Percentiles rank a stretch among this genome's conserved stretches.
phyloP scores from a whole-genome alignment of 805 yeast genomes.

The Saccharomyces cerevisiae region DNA sequence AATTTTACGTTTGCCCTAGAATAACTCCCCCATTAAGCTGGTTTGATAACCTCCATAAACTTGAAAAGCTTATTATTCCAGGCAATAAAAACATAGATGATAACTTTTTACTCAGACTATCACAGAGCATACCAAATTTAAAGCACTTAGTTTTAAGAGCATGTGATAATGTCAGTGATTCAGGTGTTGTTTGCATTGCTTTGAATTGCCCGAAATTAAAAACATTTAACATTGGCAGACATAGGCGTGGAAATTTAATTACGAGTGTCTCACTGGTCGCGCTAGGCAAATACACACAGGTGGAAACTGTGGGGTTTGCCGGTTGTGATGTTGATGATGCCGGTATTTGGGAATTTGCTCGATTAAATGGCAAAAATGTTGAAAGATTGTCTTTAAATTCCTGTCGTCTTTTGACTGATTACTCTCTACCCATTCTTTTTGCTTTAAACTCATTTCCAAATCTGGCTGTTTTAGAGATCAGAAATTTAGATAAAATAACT shows the following conservation, averaged over 20 bases:
- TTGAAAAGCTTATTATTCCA: slow-evolving; percentile 49
- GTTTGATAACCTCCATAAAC: slow-evolving; percentile 32
- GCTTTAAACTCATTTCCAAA: slow-evolving; percentile 42
- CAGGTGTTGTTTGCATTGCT: slow-evolving; percentile 64
- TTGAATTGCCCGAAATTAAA: slow-evolving; percentile 47
- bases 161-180: slow-evolving; percentile 69
- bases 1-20: slow-evolving; percentile 75
- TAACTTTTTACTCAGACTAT: slow-evolving; percentile 42
- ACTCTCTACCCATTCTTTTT: slow-evolving; percentile 45
- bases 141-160: slow-evolving; percentile 71
- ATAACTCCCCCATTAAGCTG: slow-evolving; percentile 47
- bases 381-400: slow-evolving; percentile 68
- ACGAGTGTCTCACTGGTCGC: slow-evolving; percentile 61
- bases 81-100: slow-evolving; percentile 64
- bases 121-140: slow-evolving; percentile 49
- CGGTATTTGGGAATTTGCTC: slow-evolving; percentile 72
- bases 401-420: slow-evolving; percentile 53
- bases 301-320: slow-evolving; percentile 75
- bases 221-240: slow-evolving; percentile 74
- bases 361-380: slow-evolving; percentile 40
- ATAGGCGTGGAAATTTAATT: slow-evolving; percentile 53
- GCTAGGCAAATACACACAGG: slow-evolving; percentile 47
- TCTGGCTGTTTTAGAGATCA: slow-evolving; percentile 67
- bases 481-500: slow-evolving; percentile 50
- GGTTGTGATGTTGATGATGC: slow-evolving; percentile 78